A percentile compares a stretch with the other conserved stretches of the same genome.
Evolutionary conservation across 2,329 filamentous ascomycete species (phyloP).

Genomic region (Aspergillus aculeatinus): DNA sequence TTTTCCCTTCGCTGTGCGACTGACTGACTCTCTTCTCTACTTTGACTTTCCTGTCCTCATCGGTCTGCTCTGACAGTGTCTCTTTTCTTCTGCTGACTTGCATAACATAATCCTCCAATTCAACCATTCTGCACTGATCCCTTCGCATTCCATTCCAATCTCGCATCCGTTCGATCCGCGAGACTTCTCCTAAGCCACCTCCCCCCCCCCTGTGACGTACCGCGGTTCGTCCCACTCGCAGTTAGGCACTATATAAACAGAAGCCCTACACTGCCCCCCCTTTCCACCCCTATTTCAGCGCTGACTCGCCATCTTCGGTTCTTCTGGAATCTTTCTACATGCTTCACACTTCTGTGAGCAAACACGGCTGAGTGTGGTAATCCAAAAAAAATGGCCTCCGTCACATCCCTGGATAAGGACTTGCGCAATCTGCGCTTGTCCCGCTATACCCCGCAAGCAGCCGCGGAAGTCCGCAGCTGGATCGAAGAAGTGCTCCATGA

Average conservation of each 20-base stretch:
- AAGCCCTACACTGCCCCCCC: neutral
- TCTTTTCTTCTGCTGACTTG: neutral
- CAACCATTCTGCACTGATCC: neutral
- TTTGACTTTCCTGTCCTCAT: neutral
- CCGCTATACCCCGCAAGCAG: slow-evolving; percentile 87
- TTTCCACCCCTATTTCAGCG: slow-evolving; percentile 1
- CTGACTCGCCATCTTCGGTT: neutral
- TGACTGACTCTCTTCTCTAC: neutral
- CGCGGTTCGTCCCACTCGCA: slow-evolving; percentile 13
- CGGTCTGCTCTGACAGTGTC: neutral
- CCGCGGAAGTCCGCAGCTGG: slow-evolving; percentile 80
- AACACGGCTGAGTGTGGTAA: slow-evolving; percentile 12
- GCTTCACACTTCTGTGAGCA: neutral
- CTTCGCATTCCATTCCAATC: slow-evolving; percentile 4
- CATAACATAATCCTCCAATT: neutral
- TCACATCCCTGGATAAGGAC: slow-evolving; percentile 91
- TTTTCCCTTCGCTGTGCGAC: neutral
- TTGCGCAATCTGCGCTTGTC: slow-evolving; percentile 89
- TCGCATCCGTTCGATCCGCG: neutral
- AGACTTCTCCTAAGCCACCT: neutral
- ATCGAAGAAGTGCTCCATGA: slow-evolving; percentile 80
- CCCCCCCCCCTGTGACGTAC: slow-evolving; percentile 10
- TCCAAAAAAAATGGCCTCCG: slow-evolving; percentile 72
- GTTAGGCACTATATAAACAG: slow-evolving; percentile 6
- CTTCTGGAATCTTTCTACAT: slow-evolving; percentile 9